Evolutionary conservation across 108 stramenopile species (phyloP), one percentile per base, ranked within the genome.

Genomic region (Phaeodactylum tricornutum): DNA sequence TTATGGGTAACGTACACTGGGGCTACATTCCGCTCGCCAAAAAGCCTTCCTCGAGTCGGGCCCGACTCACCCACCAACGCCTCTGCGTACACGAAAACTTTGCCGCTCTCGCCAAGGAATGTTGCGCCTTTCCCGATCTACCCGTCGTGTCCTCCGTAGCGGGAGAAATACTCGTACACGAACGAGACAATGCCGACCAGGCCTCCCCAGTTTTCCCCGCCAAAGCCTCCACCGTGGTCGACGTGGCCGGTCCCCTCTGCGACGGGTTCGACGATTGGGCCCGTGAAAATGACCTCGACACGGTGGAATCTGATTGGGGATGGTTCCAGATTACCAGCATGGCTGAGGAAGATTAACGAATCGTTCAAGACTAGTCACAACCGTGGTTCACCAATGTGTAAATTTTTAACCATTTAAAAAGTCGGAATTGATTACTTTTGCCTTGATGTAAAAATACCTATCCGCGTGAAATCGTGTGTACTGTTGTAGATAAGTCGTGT

Each of bases 61-160:
- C 64, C 3, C 46, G 46, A 42, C 34, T 45, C 21, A 86, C 84
- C 0, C 84, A 86, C 39, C 36, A 81, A 50, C 77, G 84, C 1
- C 46, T 86, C 17, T 86, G 84, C 45, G 50, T 57, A 9, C 84
- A 86, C 54, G 78, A 86, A 52, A 77, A 79, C 48, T 76, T 86
- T 52, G 84, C 84, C 20, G 64, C 61, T 20, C 38, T 48, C 19
- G 65, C 74, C 38, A 86, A 79, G 58, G 84, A 86, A 43, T 86
- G 84, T 25, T 86, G 84, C 48, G 76, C 61, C 35, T 81, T 73
- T 52, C 67, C 71, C 9, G 59, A 72, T 17, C 27, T 79, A 23
- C 41, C 58, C 19, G 83, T 85, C 11, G 69, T 73, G 31, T 66
- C 66, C 9, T 57, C 32, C 32, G 23, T 42, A 11, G 62, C 62